These are phyloP conservation scores for Graphilbum sp. DNA, from an alignment of 2,329 filamentous ascomycete genomes.

Conservation along the genomic window DNA sequence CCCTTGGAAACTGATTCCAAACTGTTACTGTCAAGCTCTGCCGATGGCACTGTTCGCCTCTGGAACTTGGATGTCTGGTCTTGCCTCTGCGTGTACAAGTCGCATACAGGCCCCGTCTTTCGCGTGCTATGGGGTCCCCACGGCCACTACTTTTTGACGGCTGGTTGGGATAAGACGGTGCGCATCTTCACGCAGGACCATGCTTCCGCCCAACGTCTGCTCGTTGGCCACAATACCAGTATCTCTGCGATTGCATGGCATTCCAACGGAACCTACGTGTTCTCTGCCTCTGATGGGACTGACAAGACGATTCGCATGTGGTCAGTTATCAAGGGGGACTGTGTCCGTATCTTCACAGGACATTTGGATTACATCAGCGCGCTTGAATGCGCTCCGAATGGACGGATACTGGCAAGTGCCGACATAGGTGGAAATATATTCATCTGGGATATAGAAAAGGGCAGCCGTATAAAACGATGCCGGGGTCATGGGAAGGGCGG, in stretches of 20 bases:
- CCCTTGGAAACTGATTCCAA: constrained; percentile 42
- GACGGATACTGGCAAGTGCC: constrained; percentile 78
- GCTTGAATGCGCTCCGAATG: constrained; percentile 71
- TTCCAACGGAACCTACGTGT: constrained; percentile 83
- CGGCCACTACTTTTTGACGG: constrained; percentile 86
- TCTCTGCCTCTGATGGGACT: constrained; percentile 72
- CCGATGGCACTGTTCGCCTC: constrained; percentile 73
- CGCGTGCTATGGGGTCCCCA: constrained; percentile 81
- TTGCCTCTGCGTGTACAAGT: constrained; percentile 88
- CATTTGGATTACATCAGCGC: constrained; percentile 79
- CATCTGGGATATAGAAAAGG: constrained; percentile 86
- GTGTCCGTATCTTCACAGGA: constrained; percentile 81
- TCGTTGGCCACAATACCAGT: constrained; percentile 83
- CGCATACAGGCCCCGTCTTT: constrained; percentile 79
- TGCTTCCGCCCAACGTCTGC: constrained; percentile 71
- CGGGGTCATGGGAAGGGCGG: constrained; percentile 86
- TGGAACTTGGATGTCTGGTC: constrained; percentile 89
- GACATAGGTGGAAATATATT: constrained; percentile 82
- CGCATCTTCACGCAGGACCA: constrained; percentile 88
- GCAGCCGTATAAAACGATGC: constrained; percentile 76
- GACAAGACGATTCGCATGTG: constrained; percentile 96
- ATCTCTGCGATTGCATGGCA: constrained; percentile 92
- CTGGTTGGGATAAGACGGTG: constrained; percentile 76
- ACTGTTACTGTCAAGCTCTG: constrained; percentile 72
- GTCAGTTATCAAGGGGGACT: constrained; percentile 74